Conservation (phyloP, 768 basidiomycete genomes). For the Naganishia onofrii region DNA sequence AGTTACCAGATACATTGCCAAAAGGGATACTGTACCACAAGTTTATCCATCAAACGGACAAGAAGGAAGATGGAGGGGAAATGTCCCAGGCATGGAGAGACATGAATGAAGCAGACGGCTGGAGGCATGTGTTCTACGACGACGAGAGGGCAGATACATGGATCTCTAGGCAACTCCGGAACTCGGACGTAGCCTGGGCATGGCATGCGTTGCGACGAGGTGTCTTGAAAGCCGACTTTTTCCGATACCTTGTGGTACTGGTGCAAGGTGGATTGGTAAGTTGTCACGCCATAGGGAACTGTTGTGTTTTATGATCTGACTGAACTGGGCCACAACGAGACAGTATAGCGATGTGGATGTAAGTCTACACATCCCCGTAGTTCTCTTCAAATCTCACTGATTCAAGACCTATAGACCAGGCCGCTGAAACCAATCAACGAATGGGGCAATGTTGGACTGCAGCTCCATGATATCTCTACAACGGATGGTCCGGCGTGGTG, state of each 20-base stretch:
- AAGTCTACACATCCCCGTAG: constrained; percentile 30
- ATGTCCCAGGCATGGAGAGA: constrained; percentile 36
- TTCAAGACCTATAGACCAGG: constrained; percentile 5
- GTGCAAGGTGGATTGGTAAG: constrained; percentile 41
- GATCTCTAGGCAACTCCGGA: constrained; percentile 30
- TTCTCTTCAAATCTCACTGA: background rate
- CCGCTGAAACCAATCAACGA: constrained; percentile 19
- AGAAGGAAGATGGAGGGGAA: constrained; percentile 28
- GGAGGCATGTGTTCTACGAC: constrained; percentile 40
- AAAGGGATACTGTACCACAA: constrained; percentile 40
- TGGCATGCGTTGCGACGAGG: constrained; percentile 45
- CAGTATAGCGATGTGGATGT: constrained; percentile 47
- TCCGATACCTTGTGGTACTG: constrained; percentile 43
- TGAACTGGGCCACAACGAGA: background rate
- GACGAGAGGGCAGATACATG: constrained; percentile 38
- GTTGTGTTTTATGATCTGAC: too few species aligned
- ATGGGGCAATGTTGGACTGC: constrained; percentile 22
- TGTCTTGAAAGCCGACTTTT: constrained; percentile 44
- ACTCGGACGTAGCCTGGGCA: constrained; percentile 37
- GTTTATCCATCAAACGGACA: constrained; percentile 44
- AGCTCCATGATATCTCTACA: constrained; percentile 3
- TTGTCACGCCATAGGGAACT: too few species aligned
- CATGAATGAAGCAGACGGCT: constrained; percentile 39
- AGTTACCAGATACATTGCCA: background rate
- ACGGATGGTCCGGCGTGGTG: constrained; percentile 22